These are phyloP conservation scores for Zygotorulaspora florentina DNA, from an alignment of 805 yeast genomes.

Conservation along the genomic window DNA sequence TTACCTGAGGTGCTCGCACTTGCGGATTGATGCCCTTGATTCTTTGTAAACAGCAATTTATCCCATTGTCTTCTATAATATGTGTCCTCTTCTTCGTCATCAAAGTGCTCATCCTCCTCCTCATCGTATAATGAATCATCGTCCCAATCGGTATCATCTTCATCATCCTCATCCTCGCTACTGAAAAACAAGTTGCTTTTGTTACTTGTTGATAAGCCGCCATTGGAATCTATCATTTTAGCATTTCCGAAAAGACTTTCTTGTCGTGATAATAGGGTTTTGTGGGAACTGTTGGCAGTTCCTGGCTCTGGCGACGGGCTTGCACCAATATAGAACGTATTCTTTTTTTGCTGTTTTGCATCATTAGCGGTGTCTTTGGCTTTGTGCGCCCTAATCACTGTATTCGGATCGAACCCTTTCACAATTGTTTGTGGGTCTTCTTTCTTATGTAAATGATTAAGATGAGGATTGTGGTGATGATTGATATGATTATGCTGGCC, in stretches of 20 bases:
- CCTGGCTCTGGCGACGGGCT: slow-evolving; percentile 13
- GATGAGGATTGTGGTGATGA: slow-evolving; percentile 1
- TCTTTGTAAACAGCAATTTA: slow-evolving; percentile 26
- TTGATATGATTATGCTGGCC: neutral
- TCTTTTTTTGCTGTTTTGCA: slow-evolving; percentile 1
- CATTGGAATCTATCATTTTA: slow-evolving; percentile 4
- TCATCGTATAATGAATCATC: slow-evolving; percentile 28
- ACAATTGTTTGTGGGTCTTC: slow-evolving; percentile 23
- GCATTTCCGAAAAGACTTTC: slow-evolving; percentile 18
- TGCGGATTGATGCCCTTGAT: slow-evolving; percentile 2
- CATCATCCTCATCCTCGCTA: slow-evolving; percentile 36
- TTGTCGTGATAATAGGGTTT: slow-evolving; percentile 10
- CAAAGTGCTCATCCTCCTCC: slow-evolving; percentile 23
- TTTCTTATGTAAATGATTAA: slow-evolving; percentile 7
- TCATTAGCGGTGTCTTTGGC: slow-evolving; percentile 1
- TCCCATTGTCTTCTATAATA: slow-evolving; percentile 34
- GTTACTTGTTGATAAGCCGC: slow-evolving; percentile 6
- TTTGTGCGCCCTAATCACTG: slow-evolving; percentile 12
- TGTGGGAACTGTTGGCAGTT: slow-evolving; percentile 5
- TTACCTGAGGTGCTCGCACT: slow-evolving; percentile 7
- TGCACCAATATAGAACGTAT: slow-evolving; percentile 12
- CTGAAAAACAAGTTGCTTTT: slow-evolving; percentile 29
- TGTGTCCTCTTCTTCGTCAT: slow-evolving; percentile 32
- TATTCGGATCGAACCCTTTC: slow-evolving; percentile 27
- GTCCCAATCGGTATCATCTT: slow-evolving; percentile 35